These are phyloP conservation scores for Botrytis hyacinthi DNA, from an alignment of 2,329 filamentous ascomycete species.

Conservation along the genomic window DNA sequence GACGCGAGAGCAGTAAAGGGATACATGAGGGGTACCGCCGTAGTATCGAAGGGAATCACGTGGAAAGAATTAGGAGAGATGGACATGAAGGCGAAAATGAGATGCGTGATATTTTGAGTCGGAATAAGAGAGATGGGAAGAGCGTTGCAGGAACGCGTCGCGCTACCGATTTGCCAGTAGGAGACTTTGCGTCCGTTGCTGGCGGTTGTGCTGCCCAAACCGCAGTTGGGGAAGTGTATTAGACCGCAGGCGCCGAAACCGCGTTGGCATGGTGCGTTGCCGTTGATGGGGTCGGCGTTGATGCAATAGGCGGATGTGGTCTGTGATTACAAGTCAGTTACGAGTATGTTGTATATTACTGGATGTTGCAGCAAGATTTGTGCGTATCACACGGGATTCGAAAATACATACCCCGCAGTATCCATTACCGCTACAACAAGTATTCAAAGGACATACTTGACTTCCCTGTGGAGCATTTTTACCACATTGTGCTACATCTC, in stretches of 20 bases:
- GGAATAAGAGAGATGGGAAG: conserved; percentile 40
- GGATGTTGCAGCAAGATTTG: neutral
- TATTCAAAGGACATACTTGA: conserved; percentile 19
- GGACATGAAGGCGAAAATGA: conserved; percentile 45
- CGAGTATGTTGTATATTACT: neutral
- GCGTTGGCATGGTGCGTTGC: neutral
- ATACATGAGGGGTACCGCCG: conserved; percentile 27
- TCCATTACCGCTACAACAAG: conserved; percentile 16
- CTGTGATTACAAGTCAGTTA: neutral
- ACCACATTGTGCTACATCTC: conserved; percentile 17
- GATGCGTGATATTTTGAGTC: conserved; percentile 36
- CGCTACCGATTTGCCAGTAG: conserved; percentile 16
- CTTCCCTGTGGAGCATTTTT: conserved; percentile 3
- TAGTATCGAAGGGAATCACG: conserved; percentile 34
- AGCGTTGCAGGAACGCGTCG: conserved; percentile 35
- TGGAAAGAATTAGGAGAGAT: conserved; percentile 42
- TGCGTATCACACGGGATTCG: too few species aligned
- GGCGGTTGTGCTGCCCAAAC: neutral
- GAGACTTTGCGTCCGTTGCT: conserved; percentile 2
- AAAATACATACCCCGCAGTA: conserved; percentile 18
- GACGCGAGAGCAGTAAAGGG: conserved; percentile 40
- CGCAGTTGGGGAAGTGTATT: conserved; percentile 8
- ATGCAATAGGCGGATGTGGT: conserved; percentile 18
- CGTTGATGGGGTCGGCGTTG: conserved; percentile 16
- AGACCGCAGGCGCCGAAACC: conserved; percentile 6